phyloP scores from a whole-genome alignment of 1,139 yeast genomes.

The Candida labiduridarum region DNA sequence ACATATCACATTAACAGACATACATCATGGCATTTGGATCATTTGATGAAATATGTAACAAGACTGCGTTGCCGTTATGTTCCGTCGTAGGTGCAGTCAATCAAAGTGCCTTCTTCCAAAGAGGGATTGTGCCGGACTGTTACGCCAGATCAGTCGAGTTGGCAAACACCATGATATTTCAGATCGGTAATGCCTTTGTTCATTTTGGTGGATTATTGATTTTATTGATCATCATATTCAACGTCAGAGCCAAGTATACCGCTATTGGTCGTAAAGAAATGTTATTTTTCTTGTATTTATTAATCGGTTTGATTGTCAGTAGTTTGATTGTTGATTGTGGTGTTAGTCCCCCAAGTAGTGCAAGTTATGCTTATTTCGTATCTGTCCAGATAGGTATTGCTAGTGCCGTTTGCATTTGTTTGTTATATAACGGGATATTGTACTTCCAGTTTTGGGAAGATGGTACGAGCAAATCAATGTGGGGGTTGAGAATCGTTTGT shows the following conservation, averaged over 20 bases:
- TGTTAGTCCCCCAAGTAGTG: slow-evolving; percentile 83
- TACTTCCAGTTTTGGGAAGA: slow-evolving; percentile 95
- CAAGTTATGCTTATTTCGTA: slow-evolving; percentile 78
- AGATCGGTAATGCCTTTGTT: slow-evolving; percentile 85
- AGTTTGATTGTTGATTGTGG: slow-evolving; percentile 88
- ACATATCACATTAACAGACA: neutral
- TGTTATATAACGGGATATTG: slow-evolving; percentile 73
- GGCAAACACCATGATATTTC: slow-evolving; percentile 90
- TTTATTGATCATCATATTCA: slow-evolving; percentile 71
- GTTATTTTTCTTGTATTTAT: slow-evolving; percentile 68
- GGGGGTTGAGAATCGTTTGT: slow-evolving; percentile 53
- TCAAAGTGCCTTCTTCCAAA: slow-evolving; percentile 29
- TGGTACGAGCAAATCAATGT: slow-evolving; percentile 70
- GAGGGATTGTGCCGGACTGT: slow-evolving; percentile 75
- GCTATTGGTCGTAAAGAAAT: slow-evolving; percentile 93
- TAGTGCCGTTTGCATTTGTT: slow-evolving; percentile 68
- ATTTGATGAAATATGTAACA: slow-evolving; percentile 65
- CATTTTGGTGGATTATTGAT: slow-evolving; percentile 75
- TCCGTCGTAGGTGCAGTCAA: slow-evolving; percentile 54
- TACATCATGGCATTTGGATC: slow-evolving; percentile 62
- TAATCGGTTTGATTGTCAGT: slow-evolving; percentile 58
- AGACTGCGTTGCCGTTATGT: slow-evolving; percentile 79
- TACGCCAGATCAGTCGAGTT: slow-evolving; percentile 84
- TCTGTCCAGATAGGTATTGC: slow-evolving; percentile 76
- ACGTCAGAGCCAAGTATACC: slow-evolving; percentile 81